Evolutionary conservation across 768 basidiomycete species (phyloP).

Genomic region (Tylopilus vinaceipallidus): DNA sequence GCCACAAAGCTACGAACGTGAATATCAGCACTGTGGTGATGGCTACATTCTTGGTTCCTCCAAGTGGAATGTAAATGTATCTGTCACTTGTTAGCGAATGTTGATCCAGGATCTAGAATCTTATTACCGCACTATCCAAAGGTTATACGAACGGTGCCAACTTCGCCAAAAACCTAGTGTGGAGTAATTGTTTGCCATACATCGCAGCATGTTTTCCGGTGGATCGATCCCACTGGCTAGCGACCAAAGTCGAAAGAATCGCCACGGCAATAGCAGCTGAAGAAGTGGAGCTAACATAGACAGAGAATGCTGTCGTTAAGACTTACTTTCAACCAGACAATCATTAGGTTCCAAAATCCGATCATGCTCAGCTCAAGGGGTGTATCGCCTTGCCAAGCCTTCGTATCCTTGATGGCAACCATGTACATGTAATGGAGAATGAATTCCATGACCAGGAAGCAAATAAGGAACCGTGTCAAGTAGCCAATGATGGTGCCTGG

Average conservation of each 20-base stretch:
- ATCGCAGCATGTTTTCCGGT: conserved; percentile 99
- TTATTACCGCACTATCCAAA: conserved; percentile 84
- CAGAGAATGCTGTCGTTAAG: background rate
- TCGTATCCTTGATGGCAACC: conserved; percentile 89
- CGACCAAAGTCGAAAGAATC: conserved; percentile 96
- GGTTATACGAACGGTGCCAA: conserved; percentile 96
- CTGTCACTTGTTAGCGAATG: conserved; percentile 38
- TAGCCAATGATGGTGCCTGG: conserved; percentile 49
- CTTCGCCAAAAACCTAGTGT: conserved; percentile 90
- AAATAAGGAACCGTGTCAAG: conserved; percentile 64
- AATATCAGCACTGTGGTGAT: conserved; percentile 79
- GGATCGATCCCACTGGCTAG: conserved; percentile 85
- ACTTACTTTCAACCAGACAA: conserved; percentile 93
- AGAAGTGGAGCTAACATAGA: background rate
- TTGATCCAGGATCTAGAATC: conserved; percentile 4
- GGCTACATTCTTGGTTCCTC: conserved; percentile 58
- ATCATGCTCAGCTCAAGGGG: conserved; percentile 86
- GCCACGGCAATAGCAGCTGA: conserved; percentile 91
- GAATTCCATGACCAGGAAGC: conserved; percentile 83
- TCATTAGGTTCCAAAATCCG: conserved; percentile 94
- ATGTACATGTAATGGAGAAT: conserved; percentile 95
- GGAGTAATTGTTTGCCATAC: conserved; percentile 97
- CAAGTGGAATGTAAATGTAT: conserved; percentile 93
- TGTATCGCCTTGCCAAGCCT: conserved; percentile 76
- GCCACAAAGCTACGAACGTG: conserved; percentile 97